These are phyloP conservation scores for Rhizopogon vinicolor DNA, from an alignment of 768 basidiomycete species.

Conservation along the genomic window DNA sequence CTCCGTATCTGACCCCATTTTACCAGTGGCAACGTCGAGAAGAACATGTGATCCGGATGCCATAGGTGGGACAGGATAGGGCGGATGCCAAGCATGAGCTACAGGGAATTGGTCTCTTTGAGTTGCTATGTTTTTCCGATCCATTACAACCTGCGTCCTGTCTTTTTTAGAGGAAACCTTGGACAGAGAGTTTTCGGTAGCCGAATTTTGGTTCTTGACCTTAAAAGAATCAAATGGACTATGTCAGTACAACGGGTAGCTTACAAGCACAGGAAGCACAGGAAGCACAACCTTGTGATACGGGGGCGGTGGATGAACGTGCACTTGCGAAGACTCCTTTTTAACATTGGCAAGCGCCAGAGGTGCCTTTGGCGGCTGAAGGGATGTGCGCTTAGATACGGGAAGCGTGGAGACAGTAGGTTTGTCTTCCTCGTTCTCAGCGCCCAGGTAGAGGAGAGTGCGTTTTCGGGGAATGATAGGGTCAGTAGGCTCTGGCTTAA, in stretches of 20 bases:
- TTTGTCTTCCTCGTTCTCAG: conserved; percentile 2
- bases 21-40: neutral
- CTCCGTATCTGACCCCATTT: neutral
- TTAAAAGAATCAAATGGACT: neutral
- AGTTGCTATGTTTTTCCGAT: no score
- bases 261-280: neutral
- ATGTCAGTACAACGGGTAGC: neutral
- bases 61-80: neutral
- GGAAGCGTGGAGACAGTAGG: neutral
- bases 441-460: conserved; percentile 14
- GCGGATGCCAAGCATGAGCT: no score
- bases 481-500: conserved; percentile 28
- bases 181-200: neutral
- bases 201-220: neutral
- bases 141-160: no score
- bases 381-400: conserved; percentile 21
- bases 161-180: neutral
- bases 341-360: conserved; percentile 18
- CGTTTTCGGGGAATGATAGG: conserved; percentile 35
- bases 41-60: conserved; percentile 17
- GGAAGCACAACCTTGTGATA: neutral
- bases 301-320: neutral
- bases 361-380: conserved; percentile 20
- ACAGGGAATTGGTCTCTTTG: no score
- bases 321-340: neutral